Evolutionary conservation across 768 basidiomycete genomes (phyloP), one percentile per base, ranked within the genome.

Genomic region (Psilocybe azurescens): DNA sequence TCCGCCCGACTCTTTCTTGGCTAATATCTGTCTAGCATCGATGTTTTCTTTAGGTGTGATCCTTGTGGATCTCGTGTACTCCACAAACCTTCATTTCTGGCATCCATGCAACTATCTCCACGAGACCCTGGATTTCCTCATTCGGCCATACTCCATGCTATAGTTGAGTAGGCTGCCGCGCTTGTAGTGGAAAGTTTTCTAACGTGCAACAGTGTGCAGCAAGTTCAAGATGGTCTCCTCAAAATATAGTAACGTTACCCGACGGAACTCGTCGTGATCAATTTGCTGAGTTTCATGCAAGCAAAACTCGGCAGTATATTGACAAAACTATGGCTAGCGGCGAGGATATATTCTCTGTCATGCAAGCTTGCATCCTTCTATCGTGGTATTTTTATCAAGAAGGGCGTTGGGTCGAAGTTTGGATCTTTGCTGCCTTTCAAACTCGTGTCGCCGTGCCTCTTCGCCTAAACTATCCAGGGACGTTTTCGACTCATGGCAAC

Each of bases 371-470:
- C 69, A 89, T 90, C 63, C 77, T 95, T 24, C 83, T 95, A 16
- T 91, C 91, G 1, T 95, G 93, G 93, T 94, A 93, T 75, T 94
- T 94, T 66, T 95, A 94, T 70, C 89, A 93, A 59, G 93, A 94
- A 74, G 93, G 93, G 2, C 83, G 92, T 58, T 86, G 93, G 93
- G 93, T 94, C 8, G 93, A 95, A 75, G 89, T 94, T 3, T 94
- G 93, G 93, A 90, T 94, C 44, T 93, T 93, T 74, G 91, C 93
- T 18, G 91, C 86, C 11, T 94, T 94, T 69, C 90, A 93, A 71
- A 91, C 89, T 14, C 83, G 93, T 32, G 90, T 91, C 18, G 90
- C 91, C 28, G 82, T 94, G 16, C 93, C 93, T 5, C 79, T 95
- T 32, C 87, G 93, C 47, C 76, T 94, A 29, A 95, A 95, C 73